Evolutionary conservation across 208 protist genomes (phyloP), one percentile per base, ranked within the genome.

Genomic region (Trypanosoma scelopori): DNA sequence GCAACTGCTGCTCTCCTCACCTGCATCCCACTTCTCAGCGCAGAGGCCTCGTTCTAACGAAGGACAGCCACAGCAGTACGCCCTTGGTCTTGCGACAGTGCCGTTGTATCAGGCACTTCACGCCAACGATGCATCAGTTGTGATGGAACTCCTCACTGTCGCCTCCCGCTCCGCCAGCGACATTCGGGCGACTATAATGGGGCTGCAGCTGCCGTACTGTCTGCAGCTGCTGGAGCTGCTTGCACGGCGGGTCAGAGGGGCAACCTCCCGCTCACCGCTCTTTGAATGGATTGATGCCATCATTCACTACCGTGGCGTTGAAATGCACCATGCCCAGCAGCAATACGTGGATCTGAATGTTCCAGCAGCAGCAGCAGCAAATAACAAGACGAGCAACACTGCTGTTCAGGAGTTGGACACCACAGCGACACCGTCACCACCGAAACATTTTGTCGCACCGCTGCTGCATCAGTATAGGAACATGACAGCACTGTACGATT

Each of bases 31-130:
- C 7, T 30, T 27, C 37, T 52, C 35, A 45, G n/a, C 16, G 42
- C 55, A 27, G 41, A 5, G 16, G 28, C 43, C 9, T 28, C 18
- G 37, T 42, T 3, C 16, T 28, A n/a, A 12, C 22, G 22, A 28
- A 20, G 48, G 55, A 13, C 42, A 67, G n/a, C 52, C 50, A 49
- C 55, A 76, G 28, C 65, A 74, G 55, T 76, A 82, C 51, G 78
- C 84, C 2, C 58, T 91, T n/a, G 89, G 84, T 0, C 74, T 90
- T n/a, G 84, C 85, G 5, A 94, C 89, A 7, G 76, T 92, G 30
- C 89, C 89, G 5, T 74, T 95, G 20, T 92, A 92, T 58, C 89
- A 95, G 56, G 89, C 89, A 15, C 77, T 95, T 22, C 89, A 95
- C 66, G 85, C 85, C 22, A 78, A 80, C 64, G 89, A 95, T 64